Evolutionary conservation across 768 basidiomycete species (phyloP).

Genomic region (Mycena vulgaris): DNA sequence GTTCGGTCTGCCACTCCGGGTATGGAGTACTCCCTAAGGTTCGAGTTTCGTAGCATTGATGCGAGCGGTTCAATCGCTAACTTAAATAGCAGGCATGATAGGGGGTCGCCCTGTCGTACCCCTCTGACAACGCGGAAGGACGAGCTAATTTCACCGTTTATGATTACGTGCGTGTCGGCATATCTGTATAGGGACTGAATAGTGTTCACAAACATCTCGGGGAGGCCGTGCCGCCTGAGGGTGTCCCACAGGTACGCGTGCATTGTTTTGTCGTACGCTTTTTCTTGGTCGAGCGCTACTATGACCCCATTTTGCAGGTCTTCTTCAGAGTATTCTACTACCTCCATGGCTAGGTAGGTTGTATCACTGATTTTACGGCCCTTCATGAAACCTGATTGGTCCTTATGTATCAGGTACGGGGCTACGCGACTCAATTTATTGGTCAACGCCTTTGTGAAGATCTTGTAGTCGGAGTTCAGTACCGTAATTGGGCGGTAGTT

Average conservation of each 20-base stretch:
- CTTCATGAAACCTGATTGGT: neutral
- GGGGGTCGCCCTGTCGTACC: slow-evolving; percentile 47
- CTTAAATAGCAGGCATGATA: slow-evolving; percentile 21
- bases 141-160: slow-evolving; percentile 43
- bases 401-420: neutral
- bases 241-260: neutral
- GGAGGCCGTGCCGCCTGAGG: slow-evolving; percentile 11
- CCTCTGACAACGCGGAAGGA: slow-evolving; percentile 42
- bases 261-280: too few species aligned
- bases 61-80: slow-evolving; percentile 27
- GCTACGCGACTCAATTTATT: neutral
- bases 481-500: too few species aligned
- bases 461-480: neutral
- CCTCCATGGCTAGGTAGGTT: neutral
- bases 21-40: slow-evolving; percentile 34
- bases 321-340: slow-evolving; percentile 24
- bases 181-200: slow-evolving; percentile 38
- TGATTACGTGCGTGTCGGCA: slow-evolving; percentile 4
- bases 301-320: too few species aligned
- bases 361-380: neutral
- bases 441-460: neutral
- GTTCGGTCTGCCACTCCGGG: slow-evolving; percentile 8
- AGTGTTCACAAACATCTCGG: slow-evolving; percentile 27
- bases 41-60: slow-evolving; percentile 27
- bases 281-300: too few species aligned